Evolutionary conservation across 768 basidiomycete species (phyloP), one percentile per base, ranked within the genome.

Genomic region (Astraeus odoratus): DNA sequence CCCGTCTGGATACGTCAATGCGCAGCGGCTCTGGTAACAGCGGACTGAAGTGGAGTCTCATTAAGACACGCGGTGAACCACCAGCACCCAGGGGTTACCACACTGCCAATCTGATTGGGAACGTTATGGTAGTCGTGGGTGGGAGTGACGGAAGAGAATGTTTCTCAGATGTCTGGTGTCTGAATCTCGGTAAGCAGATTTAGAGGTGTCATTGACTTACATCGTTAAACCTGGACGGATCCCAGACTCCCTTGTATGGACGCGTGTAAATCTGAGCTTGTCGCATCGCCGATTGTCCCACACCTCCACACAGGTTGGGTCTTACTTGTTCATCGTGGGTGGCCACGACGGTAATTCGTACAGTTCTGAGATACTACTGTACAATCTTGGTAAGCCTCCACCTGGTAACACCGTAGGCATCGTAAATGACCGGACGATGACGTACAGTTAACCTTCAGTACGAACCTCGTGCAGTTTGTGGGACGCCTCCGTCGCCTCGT

Each of bases 91-190:
- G 89, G 44, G 94, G 93, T 0, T 97, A 97, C 57, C 93, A 96
- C 64, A 86, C 89, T 0, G 86, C 91, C 27, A 94, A 91, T 57
- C 68, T 96, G 23, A 77, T 95, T 5, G 83, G 83, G 23, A 81
- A 84, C 51, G 75, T 84, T 47, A 92, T 95, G 84, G 73, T 97
- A 36, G 71, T 97, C 24, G 72, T 92, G 23, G 95, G 95, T 1
- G 94, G 95, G 1, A 91, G 89, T 51, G 92, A 96, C 60, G 92
- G 92, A 3, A 77, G 77, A 45, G 84, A 89, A 51, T 88, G 85
- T 45, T 96, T 93, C 57, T 81, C 80, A 12, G 90, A 96, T 57
- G 76, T 97, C 0, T 93, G 88, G 81, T 80, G 82, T 51, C 64
- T 97, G 46, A 80, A 94, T 58, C 70, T 97, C 20, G 81, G 94